phyloP scores from a whole-genome alignment of 2,329 filamentous ascomycete genomes.

The Fusarium mangiferae region DNA sequence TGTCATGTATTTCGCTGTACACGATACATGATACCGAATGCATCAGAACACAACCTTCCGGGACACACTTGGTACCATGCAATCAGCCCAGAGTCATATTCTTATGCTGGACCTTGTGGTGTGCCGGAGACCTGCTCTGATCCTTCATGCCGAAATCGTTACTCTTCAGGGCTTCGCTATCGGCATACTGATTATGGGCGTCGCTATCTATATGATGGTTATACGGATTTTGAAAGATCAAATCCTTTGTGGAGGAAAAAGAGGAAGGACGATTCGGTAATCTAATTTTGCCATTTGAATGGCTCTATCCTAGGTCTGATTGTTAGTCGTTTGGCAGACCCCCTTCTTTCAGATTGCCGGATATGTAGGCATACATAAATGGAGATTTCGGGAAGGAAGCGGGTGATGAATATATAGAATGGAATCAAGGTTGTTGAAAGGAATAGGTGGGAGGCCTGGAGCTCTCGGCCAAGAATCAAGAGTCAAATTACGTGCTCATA shows the following conservation, averaged over 20 bases:
- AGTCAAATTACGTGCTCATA: background rate
- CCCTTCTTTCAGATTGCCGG: background rate
- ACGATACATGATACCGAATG: too few relatives aligned
- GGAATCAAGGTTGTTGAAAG: fast-evolving
- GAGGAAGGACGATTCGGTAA: background rate
- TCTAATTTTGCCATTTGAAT: background rate
- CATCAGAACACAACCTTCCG: too few relatives aligned
- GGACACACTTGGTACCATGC: background rate
- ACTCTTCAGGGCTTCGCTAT: background rate
- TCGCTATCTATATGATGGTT: too few relatives aligned
- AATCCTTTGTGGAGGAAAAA: background rate
- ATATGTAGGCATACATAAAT: background rate
- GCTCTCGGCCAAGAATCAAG: background rate
- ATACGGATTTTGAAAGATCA: too few relatives aligned
- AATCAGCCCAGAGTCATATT: background rate
- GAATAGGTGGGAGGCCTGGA: fast-evolving
- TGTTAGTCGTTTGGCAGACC: background rate
- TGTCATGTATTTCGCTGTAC: too few relatives aligned
- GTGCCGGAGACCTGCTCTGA: background rate
- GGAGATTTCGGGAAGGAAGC: too few relatives aligned
- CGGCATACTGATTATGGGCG: fast-evolving
- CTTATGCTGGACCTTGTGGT: background rate
- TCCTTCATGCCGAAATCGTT: background rate
- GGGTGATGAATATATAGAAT: background rate
- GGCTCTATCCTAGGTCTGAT: too few relatives aligned